Evolutionary conservation across 2,329 filamentous ascomycete genomes (phyloP).

Genomic region (Xylaria sp.): DNA sequence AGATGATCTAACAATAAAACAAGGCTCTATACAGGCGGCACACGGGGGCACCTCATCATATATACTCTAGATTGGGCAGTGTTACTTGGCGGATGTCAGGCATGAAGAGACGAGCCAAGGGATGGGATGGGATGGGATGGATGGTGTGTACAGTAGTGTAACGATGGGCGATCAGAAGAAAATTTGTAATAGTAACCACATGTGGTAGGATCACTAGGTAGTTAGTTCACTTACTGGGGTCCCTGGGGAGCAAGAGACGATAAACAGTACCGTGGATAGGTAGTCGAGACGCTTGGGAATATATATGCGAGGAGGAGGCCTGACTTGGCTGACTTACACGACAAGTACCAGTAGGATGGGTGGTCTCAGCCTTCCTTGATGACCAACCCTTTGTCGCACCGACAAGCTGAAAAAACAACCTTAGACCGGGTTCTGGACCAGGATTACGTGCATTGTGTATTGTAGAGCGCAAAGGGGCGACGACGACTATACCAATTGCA

Average conservation of each 20-base stretch:
- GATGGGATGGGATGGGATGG: too few species aligned
- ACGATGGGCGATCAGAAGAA: conserved; percentile 17
- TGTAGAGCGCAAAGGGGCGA: conserved; percentile 24
- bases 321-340: neutral
- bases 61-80: conserved; percentile 31
- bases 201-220: conserved; percentile 11
- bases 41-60: conserved; percentile 41
- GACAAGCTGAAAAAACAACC: conserved; percentile 28
- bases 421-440: conserved; percentile 3
- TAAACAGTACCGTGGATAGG: too few species aligned
- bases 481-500: neutral
- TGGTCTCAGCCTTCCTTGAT: conserved; percentile 16
- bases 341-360: neutral
- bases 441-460: conserved; percentile 20
- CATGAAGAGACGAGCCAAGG: conserved; percentile 28
- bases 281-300: conserved; percentile 14
- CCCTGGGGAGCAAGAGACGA: neutral
- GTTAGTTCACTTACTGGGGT: conserved; percentile 7
- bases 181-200: conserved; percentile 24
- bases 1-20: conserved; percentile 27
- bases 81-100: conserved; percentile 36
- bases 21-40: conserved; percentile 26
- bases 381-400: conserved; percentile 25
- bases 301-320: conserved; percentile 11
- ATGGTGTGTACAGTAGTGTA: conserved; percentile 29